Evolutionary conservation across 257 asterid genomes (phyloP), one percentile per base, ranked within the genome.

Genomic region (Lantana camara): DNA sequence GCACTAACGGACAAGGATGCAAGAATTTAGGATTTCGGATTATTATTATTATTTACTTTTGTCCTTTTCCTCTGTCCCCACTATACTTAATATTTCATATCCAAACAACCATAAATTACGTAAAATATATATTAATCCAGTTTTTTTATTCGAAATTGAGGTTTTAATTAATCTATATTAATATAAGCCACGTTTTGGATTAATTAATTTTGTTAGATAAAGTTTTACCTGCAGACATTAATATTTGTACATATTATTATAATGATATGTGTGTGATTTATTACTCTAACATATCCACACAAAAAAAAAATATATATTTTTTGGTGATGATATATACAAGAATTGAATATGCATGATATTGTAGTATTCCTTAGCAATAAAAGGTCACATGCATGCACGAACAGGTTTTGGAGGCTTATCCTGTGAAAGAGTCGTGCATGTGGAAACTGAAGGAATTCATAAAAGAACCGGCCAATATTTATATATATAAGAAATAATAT

Each of bases 1-100:
- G 77, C 76, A 71, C 77, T 66, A 75, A 60, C 21, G 34, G 66
- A 55, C 77, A 66, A 66, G 21, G 4, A 35, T 47, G 32, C 22
- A 71, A 40, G 68, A 66, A 70, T 62, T 54, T 61, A 54, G 69
- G 73, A 56, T 55, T 70, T 57, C 8, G 49, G 69, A 69, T 64
- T 41, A 38, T 16, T 42, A n/a, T n/a, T n/a, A 34, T 35, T 3
- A 29, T 74, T 75, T 66, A n/a, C 60, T 63, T 46, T 66, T 69
- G 66, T 70, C 67, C 24, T 0, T 53, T 48, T 50, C 59, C 48
- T 61, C 12, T 14, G 8, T 73, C 45, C 12, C 79, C 80, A 66
- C 65, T 9, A 9, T 4, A 27, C 24, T 69, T 14, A 51, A 23
- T 7, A 30, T 30, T 27, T 58, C 63, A 63, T 41, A 57, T 69